phyloP scores from a whole-genome alignment of 176 grass and related monocot species.

The Oropetium thomaeum region DNA sequence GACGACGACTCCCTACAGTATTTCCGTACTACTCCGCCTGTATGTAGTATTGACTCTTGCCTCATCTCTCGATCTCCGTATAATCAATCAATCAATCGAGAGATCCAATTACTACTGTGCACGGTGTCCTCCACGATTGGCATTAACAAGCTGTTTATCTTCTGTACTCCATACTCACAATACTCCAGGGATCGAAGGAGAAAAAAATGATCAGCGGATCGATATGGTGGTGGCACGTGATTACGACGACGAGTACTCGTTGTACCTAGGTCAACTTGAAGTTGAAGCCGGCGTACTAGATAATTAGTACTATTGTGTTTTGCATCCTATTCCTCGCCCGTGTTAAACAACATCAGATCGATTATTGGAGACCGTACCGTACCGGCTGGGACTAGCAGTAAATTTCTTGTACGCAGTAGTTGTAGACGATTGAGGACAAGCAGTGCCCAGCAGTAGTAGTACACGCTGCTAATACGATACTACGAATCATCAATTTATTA shows the following conservation, averaged over 20 bases:
- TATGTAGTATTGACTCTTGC: conserved; percentile 12
- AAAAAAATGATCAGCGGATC: too few relatives aligned
- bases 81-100: background rate
- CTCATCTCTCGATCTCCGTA: background rate
- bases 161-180: too few relatives aligned
- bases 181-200: too few relatives aligned
- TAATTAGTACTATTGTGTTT: conserved; percentile 5
- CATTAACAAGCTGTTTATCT: conserved; percentile 7
- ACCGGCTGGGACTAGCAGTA: background rate
- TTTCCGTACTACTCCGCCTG: too few relatives aligned
- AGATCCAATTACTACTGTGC: too few relatives aligned
- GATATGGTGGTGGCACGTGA: conserved; percentile 19
- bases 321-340: background rate
- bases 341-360: background rate
- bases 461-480: too few relatives aligned
- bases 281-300: background rate
- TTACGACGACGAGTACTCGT: conserved; percentile 6
- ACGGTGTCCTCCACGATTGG: conserved; percentile 19
- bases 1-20: too few relatives aligned
- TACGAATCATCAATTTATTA: background rate
- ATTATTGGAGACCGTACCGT: too few relatives aligned
- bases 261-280: background rate
- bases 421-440: background rate
- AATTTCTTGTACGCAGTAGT: background rate
- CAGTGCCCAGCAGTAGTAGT: too few relatives aligned